Evolutionary conservation across 1,284 basidiomycete genomes (phyloP), one percentile per base, ranked within the genome.

Genomic region (Flammula alnicola): DNA sequence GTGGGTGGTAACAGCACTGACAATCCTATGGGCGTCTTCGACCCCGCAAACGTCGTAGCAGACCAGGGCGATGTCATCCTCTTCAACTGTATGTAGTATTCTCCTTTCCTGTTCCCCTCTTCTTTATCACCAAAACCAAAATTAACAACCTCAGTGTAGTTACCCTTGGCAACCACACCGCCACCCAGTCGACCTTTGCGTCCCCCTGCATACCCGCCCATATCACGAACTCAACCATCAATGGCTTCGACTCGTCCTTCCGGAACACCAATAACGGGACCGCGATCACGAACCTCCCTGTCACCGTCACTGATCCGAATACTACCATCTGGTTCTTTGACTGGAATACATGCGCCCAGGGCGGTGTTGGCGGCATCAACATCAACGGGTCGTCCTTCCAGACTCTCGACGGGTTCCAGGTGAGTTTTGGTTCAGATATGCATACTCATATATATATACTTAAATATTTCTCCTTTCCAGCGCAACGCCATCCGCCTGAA

Each of bases 341-440:
- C 65, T 61, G 58, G 48, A 74, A 73, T 55, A 78, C 75, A 12
- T 86, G 83, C 63, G 73, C 69, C 3, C 49, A 72, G 42, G 83
- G 82, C 42, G 82, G 80, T 23, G 82, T 85, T 29, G 83, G 83
- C 41, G 83, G 67, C 2, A 81, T 85, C 56, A 85, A 86, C 59
- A 56, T 70, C 49, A 80, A 84, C 54, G 74, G 74, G 31, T 71
- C 68, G 29, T 74, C 69, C 33, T 67, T 63, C 8, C 68, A 79
- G 67, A 83, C 81, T 3, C 61, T 81, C 17, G 76, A 72, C 30
- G 81, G 77, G 22, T 82, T 82, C 56, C 65, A 67, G 59, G 81
- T 81, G 55, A 41, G 77, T 69, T 33, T 51, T 32, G 39, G 12
- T 43, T 22, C 52, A 41, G 26, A 36, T 11, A 9, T 25, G n/a